phyloP scores from a whole-genome alignment of 768 basidiomycete genomes.

The Russula sp. region DNA sequence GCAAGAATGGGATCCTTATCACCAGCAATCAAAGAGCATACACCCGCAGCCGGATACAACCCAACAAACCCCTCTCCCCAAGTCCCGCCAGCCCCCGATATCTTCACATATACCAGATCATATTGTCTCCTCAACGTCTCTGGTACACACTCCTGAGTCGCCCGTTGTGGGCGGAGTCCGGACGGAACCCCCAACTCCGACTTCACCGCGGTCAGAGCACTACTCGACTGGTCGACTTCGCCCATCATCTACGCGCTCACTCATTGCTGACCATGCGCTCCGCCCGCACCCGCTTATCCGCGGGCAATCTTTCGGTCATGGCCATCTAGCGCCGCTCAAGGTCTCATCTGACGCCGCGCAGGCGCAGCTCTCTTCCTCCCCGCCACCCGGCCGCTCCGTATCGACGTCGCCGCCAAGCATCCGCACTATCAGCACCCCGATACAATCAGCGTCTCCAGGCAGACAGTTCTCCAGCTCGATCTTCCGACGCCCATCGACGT shows the following conservation, averaged over 20 bases:
- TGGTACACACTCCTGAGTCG: constrained; percentile 11
- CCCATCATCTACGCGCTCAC: constrained; percentile 62
- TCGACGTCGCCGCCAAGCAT: constrained; percentile 34
- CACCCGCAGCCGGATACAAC: not conserved
- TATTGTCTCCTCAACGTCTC: not conserved
- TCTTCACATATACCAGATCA: constrained; percentile 7
- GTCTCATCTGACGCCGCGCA: constrained; percentile 52
- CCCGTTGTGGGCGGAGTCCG: constrained; percentile 22
- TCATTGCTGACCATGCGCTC: constrained; percentile 42
- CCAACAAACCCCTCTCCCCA: not conserved
- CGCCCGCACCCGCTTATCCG: constrained; percentile 79
- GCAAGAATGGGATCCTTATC: constrained; percentile 13
- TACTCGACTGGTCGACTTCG: constrained; percentile 44
- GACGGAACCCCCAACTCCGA: constrained; percentile 34
- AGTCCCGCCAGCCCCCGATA: not conserved
- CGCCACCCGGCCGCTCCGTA: constrained; percentile 33
- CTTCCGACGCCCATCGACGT: constrained; percentile 52
- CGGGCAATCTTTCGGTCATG: constrained; percentile 60
- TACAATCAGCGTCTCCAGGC: constrained; percentile 3
- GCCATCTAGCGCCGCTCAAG: constrained; percentile 56
- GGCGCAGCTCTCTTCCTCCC: constrained; percentile 42
- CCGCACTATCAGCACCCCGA: constrained; percentile 16
- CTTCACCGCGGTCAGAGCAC: constrained; percentile 42
- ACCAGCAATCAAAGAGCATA: not conserved
- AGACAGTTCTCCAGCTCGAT: constrained; percentile 31